phyloP scores from a whole-genome alignment of 2,329 filamentous ascomycete genomes.

The Cyclaneusma minus region DNA sequence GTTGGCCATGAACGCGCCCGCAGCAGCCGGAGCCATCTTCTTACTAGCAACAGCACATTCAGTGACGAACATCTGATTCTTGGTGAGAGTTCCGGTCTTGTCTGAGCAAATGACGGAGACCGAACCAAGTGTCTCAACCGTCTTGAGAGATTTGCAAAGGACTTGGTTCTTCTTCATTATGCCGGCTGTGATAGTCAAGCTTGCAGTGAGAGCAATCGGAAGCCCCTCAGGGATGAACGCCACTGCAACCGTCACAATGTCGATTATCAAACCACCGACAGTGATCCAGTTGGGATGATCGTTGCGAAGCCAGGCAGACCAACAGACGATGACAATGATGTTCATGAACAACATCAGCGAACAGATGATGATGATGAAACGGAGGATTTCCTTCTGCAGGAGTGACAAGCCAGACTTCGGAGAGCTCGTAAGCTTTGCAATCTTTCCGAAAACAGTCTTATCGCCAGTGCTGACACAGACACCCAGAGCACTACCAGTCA shows the following conservation, averaged over 20 bases:
- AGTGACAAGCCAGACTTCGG: slow-evolving; percentile 50
- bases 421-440: slow-evolving; percentile 52
- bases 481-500: slow-evolving; percentile 46
- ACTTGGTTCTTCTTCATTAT: slow-evolving; percentile 62
- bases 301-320: slow-evolving; percentile 49
- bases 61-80: slow-evolving; percentile 55
- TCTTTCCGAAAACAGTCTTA: slow-evolving; percentile 55
- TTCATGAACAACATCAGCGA: slow-evolving; percentile 48
- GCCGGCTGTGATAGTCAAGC: slow-evolving; percentile 57
- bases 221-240: slow-evolving; percentile 61
- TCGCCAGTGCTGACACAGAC: slow-evolving; percentile 59
- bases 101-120: slow-evolving; percentile 61
- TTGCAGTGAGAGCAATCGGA: slow-evolving; percentile 50
- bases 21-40: slow-evolving; percentile 19
- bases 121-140: slow-evolving; percentile 56
- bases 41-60: slow-evolving; percentile 41
- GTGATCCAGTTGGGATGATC: slow-evolving; percentile 53
- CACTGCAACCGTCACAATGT: slow-evolving; percentile 52
- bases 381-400: slow-evolving; percentile 53
- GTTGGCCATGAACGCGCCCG: slow-evolving; percentile 1
- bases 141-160: slow-evolving; percentile 62
- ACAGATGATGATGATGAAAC: slow-evolving; percentile 55
- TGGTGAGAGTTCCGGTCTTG: slow-evolving; percentile 55
- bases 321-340: slow-evolving; percentile 43
- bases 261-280: slow-evolving; percentile 54